These are phyloP conservation scores for Apiospora arundinis DNA, from an alignment of 2,329 filamentous ascomycete genomes.

Conservation along the genomic window DNA sequence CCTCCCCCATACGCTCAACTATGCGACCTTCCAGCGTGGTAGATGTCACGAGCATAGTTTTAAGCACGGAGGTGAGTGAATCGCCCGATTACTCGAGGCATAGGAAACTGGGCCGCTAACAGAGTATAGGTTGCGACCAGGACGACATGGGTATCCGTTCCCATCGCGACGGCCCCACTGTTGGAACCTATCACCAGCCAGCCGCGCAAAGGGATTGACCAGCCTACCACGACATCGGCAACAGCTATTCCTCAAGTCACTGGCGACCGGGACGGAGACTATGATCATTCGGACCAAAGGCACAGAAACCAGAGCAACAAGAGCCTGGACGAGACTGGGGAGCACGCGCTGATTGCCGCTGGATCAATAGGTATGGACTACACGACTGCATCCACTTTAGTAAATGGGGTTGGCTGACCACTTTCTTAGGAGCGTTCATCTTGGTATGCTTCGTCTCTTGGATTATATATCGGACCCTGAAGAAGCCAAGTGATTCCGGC, in stretches of 20 bases:
- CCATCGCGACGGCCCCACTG: conserved; percentile 15
- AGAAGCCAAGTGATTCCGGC: conserved; percentile 35
- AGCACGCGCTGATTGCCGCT: conserved; percentile 43
- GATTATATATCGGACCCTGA: conserved; percentile 50
- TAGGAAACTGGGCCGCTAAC: conserved; percentile 5
- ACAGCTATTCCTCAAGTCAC: conserved; percentile 17
- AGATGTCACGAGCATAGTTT: not conserved
- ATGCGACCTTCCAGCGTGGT: not conserved
- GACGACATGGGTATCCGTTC: conserved; percentile 23
- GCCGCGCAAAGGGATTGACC: conserved; percentile 26
- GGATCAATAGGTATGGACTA: conserved; percentile 42
- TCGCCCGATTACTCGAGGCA: not conserved
- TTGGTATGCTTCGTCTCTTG: conserved; percentile 51
- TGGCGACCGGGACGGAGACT: not conserved
- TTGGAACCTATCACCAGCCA: conserved; percentile 23
- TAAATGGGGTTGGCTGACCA: conserved; percentile 23
- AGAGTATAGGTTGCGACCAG: conserved; percentile 22
- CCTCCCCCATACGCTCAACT: not conserved
- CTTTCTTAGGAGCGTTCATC: conserved; percentile 48
- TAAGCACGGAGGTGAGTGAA: conserved; percentile 6
- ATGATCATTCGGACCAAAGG: conserved; percentile 17
- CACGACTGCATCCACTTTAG: not conserved
- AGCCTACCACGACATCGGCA: not conserved
- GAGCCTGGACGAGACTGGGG: conserved; percentile 36
- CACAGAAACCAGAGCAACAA: conserved; percentile 19